Evolutionary conservation across 495 filamentous ascomycete genomes (phyloP).

Genomic region (Amorphotheca resinae): DNA sequence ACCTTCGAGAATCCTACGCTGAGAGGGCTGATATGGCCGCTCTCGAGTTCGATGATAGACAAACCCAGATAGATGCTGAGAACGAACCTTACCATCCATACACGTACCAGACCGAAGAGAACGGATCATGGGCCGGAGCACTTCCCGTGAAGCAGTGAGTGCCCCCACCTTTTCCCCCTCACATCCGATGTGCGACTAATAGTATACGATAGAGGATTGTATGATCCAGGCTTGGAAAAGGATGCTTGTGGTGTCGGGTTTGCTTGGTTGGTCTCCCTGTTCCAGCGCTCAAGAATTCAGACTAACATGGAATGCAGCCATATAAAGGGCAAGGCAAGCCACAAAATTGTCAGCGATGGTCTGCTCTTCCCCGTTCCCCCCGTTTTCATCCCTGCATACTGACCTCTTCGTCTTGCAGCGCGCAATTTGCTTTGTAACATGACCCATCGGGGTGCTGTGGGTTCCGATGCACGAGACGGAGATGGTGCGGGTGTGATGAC

Average conservation of each 20-base stretch:
- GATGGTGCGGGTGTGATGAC: conserved; percentile 99
- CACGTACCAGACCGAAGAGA: conserved; percentile 77
- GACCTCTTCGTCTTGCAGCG: conserved; percentile 35
- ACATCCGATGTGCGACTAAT: background rate
- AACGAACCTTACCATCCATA: conserved; percentile 47
- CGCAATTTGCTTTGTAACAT: conserved; percentile 97
- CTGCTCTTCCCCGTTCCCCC: conserved; percentile 24
- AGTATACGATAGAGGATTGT: conserved; percentile 50
- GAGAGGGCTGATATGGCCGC: conserved; percentile 40
- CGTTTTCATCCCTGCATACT: conserved; percentile 4
- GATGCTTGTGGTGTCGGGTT: conserved; percentile 99
- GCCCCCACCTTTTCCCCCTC: background rate
- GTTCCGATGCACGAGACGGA: conserved; percentile 93
- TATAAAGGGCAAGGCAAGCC: conserved; percentile 93
- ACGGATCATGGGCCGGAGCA: conserved; percentile 89
- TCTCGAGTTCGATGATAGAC: conserved; percentile 43
- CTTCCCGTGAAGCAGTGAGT: conserved; percentile 83
- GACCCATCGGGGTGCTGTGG: conserved; percentile 98
- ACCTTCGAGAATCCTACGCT: too few species aligned
- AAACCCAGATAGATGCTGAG: conserved; percentile 38
- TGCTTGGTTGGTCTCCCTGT: conserved; percentile 62
- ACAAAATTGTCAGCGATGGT: conserved; percentile 99
- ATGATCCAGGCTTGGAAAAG: conserved; percentile 93
- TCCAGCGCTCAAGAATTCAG: background rate
- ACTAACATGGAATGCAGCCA: conserved; percentile 42